phyloP scores from a whole-genome alignment of 2,329 filamentous ascomycete species.

The Anisogramma anomala region DNA sequence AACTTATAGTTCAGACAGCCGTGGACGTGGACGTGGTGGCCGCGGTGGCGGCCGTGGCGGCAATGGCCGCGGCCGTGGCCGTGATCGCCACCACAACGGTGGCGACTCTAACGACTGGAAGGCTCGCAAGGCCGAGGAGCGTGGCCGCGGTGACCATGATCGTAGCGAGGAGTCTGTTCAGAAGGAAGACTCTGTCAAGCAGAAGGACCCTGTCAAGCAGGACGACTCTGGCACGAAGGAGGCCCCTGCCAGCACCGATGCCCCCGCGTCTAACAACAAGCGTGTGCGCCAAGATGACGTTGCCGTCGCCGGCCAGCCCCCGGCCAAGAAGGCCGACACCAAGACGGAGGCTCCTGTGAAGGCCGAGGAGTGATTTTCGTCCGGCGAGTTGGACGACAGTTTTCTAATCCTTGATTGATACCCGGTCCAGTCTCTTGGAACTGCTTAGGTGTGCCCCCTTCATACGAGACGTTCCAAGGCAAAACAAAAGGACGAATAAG shows the following conservation, averaged over 20 bases:
- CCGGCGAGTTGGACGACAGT: not conserved
- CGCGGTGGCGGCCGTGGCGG: slow-evolving; percentile 30
- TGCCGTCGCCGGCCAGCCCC: slow-evolving; percentile 28
- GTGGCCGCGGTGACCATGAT: slow-evolving; percentile 32
- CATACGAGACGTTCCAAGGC: not conserved
- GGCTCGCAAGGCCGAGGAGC: slow-evolving; percentile 49
- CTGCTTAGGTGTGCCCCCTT: slow-evolving; percentile 7
- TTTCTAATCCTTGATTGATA: slow-evolving; percentile 11
- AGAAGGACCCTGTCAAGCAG: too few species aligned
- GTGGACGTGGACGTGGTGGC: slow-evolving; percentile 21
- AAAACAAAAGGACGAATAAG: slow-evolving; percentile 1
- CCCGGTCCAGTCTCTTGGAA: slow-evolving; percentile 11
- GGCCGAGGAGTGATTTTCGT: slow-evolving; percentile 8
- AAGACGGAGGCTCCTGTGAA: slow-evolving; percentile 27
- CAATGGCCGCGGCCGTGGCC: slow-evolving; percentile 28
- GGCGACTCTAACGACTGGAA: slow-evolving; percentile 50
- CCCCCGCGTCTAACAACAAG: slow-evolving; percentile 30
- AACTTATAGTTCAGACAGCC: not conserved
- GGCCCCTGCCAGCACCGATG: too few species aligned
- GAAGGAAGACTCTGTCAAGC: slow-evolving; percentile 20
- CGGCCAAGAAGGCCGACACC: slow-evolving; percentile 51
- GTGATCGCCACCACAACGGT: slow-evolving; percentile 25
- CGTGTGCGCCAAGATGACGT: slow-evolving; percentile 42
- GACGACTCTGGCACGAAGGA: slow-evolving; percentile 22
- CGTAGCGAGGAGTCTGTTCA: slow-evolving; percentile 27